phyloP scores from a whole-genome alignment of 176 grass and related monocot genomes.

The Phyllostachys edulis region DNA sequence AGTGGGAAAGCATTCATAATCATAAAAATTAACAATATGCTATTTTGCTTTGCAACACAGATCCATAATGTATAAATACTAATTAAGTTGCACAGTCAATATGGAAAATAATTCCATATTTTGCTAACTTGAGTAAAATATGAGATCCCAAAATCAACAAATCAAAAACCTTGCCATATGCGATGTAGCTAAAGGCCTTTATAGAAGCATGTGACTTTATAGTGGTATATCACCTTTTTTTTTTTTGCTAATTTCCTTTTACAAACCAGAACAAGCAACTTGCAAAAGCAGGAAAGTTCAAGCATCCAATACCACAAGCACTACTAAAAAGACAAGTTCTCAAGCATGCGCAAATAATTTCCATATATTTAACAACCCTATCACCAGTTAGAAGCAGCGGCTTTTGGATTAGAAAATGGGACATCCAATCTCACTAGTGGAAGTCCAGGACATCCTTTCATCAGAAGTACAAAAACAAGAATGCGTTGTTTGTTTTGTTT shows the following conservation, averaged over 20 bases:
- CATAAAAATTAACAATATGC: not conserved
- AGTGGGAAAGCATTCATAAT: not conserved
- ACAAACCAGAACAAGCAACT: not conserved
- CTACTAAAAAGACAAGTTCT: not conserved
- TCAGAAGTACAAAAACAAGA: not conserved
- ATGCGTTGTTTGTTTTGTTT: not conserved
- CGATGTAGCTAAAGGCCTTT: not conserved
- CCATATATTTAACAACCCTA: not conserved
- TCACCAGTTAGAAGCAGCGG: not conserved
- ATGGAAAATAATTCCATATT: not conserved
- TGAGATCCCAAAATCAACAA: not conserved
- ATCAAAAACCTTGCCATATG: not conserved
- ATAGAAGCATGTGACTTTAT: not conserved
- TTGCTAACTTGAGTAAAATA: not conserved
- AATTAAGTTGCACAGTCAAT: not conserved
- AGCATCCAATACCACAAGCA: constrained; percentile 1
- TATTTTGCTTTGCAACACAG: not conserved
- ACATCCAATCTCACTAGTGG: not conserved
- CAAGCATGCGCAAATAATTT: not conserved
- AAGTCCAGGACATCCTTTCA: not conserved
- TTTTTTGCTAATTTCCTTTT: not conserved
- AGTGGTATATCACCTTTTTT: not conserved
- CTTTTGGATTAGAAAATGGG: not conserved
- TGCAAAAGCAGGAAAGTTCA: too few relatives aligned
- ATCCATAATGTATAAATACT: not conserved